Base-by-base conservation (phyloP, 23 red algal species). In the Agarophyton chilense region DNA sequence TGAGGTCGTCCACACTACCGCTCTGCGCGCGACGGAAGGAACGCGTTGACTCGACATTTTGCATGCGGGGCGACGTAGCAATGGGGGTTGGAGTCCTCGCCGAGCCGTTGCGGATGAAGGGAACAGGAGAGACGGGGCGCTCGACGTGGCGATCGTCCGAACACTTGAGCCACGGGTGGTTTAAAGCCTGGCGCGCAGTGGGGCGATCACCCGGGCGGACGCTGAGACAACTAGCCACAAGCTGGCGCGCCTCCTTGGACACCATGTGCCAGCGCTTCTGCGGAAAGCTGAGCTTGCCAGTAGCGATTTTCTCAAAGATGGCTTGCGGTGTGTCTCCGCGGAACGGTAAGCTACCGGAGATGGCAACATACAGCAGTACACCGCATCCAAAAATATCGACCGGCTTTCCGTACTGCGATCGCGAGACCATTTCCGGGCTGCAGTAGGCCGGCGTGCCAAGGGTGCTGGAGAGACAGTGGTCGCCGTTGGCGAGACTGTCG, bases 301-400 rank as follows among this genome's bases (percentile, higher is more conserved):
- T 73, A 26, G 56, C 42, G 14, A 98, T 95, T 33, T 82, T 89
- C 39, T 31, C 25, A 33, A 98, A 95, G 18, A 98, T 42, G 18
- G 93, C 81, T 28, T 91, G 47, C 2, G 85, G 77, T 24, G 83
- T 94, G 14, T 78, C 42, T 19, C 84, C 93, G 10, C 89, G 72
- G 66, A 98, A 98, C 8, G 96, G 96, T 16, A 92, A 22, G 18
- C 44, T 65, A 16, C 96, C 96, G 12, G 93, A 85, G 65, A 98
- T 53, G 34, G 85, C 72, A 40, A 94, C 79, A 54, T 91, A 95
- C 56, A 98, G 61, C 44, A 94, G 86, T 7, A 98, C 96, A 25
- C 96, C 96, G 25, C 92, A 89, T 21, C 88, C 96, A 84, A 84
- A 95, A 13, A 91, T 82, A 82, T 98, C 96, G 0, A 98, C 96